Percentiles rank a stretch among this genome's conserved stretches.
Conservation (phyloP, 108 stramenopile genomes). For the Discostella pseudostelligera region DNA sequence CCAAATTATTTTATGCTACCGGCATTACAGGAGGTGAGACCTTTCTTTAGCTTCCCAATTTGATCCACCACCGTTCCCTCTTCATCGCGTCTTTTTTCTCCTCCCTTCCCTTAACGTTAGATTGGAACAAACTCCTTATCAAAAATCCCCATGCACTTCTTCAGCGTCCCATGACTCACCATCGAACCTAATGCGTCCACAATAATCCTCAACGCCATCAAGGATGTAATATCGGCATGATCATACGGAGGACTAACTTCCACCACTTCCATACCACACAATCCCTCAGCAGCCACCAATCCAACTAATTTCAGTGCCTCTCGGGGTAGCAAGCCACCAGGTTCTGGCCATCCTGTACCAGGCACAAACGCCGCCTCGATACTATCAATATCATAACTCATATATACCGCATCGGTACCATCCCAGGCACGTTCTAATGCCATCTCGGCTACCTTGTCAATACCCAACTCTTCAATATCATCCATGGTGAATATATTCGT, state of each 20-base stretch:
- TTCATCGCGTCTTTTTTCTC: too few species aligned
- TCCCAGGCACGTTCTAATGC: conserved; percentile 85
- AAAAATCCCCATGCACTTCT: conserved; percentile 76
- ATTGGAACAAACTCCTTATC: conserved; percentile 81
- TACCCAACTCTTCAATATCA: conserved; percentile 75
- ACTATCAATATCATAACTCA: conserved; percentile 88
- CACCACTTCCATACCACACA: conserved; percentile 88
- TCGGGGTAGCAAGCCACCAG: conserved; percentile 79
- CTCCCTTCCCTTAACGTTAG: conserved; percentile 38
- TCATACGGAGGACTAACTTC: conserved; percentile 88
- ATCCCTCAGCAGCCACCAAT: conserved; percentile 67
- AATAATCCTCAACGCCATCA: conserved; percentile 79
- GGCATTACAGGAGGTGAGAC: too few species aligned
- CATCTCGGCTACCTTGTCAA: conserved; percentile 87
- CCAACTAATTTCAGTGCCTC: conserved; percentile 86
- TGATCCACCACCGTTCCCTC: too few species aligned
- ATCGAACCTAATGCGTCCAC: conserved; percentile 83
- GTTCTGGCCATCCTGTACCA: conserved; percentile 85
- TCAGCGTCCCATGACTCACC: conserved; percentile 79
- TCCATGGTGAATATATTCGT: conserved; percentile 91
- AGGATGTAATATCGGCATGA: conserved; percentile 79
- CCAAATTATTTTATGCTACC: too few species aligned
- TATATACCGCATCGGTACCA: conserved; percentile 85
- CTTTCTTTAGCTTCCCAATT: too few species aligned
- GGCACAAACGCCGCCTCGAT: conserved; percentile 90